Evolutionary conservation across 1,284 basidiomycete species (phyloP).

Genomic region (Puccinia hordei): DNA sequence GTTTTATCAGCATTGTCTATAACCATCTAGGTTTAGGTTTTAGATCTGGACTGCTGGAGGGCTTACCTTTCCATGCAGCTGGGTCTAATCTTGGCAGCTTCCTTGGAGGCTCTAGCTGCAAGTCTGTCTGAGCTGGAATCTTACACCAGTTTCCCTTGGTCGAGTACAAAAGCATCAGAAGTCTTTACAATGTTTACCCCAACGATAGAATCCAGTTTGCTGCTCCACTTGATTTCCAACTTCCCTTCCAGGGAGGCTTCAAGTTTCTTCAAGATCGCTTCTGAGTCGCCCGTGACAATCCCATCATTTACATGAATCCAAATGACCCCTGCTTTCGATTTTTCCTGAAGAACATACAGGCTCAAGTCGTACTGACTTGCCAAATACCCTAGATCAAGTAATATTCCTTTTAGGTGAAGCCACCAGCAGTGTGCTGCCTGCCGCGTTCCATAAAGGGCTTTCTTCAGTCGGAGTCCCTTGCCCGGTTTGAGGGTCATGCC

Average conservation of each 20-base stretch:
- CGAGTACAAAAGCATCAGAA: neutral
- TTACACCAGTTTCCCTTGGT: neutral
- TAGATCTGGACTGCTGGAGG: too few species aligned
- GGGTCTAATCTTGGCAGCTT: too few species aligned
- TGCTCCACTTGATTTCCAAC: constrained; percentile 26
- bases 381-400: neutral
- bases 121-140: too few species aligned
- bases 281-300: neutral
- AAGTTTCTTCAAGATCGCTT: neutral
- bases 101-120: too few species aligned
- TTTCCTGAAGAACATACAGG: neutral
- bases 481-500: neutral
- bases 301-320: constrained; percentile 26
- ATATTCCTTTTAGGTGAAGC: neutral
- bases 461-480: neutral
- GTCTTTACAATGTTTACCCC: neutral
- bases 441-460: neutral
- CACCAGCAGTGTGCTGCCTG: constrained; percentile 4
- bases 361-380: constrained; percentile 2
- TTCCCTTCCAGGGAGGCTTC: neutral
- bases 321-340: neutral
- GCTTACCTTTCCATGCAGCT: too few species aligned
- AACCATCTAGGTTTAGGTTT: too few species aligned
- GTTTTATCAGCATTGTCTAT: too few species aligned
- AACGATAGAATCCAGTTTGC: neutral